These are phyloP conservation scores for Westerdykella ornata DNA, from an alignment of 2,329 filamentous ascomycete genomes.

Conservation along the genomic window DNA sequence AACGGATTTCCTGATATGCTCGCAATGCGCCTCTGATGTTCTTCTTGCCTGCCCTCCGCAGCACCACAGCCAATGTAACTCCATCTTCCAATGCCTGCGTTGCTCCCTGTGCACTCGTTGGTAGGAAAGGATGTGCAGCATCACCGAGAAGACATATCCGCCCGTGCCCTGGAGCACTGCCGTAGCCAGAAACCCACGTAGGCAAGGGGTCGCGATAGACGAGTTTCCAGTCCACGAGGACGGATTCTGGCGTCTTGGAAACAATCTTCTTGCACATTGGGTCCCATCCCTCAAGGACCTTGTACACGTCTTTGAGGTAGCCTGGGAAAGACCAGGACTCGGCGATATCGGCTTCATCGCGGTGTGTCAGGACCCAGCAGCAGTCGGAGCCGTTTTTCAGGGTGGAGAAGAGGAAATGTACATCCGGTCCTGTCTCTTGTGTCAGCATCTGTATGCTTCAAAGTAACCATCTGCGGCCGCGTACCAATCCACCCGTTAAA, in stretches of 20 bases:
- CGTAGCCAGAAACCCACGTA: constrained; percentile 47
- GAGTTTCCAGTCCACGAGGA: constrained; percentile 50
- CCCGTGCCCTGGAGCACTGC: constrained; percentile 29
- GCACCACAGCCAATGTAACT: constrained; percentile 23
- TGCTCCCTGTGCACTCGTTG: constrained; percentile 49
- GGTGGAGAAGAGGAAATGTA: constrained; percentile 36
- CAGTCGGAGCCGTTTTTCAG: constrained; percentile 33
- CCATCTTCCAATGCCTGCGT: constrained; percentile 50
- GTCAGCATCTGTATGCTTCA: not conserved
- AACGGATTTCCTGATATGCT: constrained; percentile 32
- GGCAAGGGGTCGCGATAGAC: constrained; percentile 50
- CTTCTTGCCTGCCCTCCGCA: constrained; percentile 23
- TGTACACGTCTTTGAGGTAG: constrained; percentile 27
- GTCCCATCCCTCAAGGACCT: constrained; percentile 31
- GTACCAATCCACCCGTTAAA: constrained; percentile 36
- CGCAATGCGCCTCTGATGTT: constrained; percentile 25
- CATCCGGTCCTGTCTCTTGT: constrained; percentile 24
- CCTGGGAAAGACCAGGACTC: constrained; percentile 35
- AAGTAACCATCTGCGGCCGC: not conserved
- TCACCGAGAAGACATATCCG: constrained; percentile 49
- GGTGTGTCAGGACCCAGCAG: constrained; percentile 35
- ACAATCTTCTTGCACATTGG: constrained; percentile 31
- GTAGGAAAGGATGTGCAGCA: constrained; percentile 50
- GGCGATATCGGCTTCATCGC: constrained; percentile 31
- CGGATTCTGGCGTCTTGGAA: constrained; percentile 31